These are phyloP conservation scores for Begonia fuchsioides DNA, from an alignment of 306 rosid genomes.

Conservation along the genomic window DNA sequence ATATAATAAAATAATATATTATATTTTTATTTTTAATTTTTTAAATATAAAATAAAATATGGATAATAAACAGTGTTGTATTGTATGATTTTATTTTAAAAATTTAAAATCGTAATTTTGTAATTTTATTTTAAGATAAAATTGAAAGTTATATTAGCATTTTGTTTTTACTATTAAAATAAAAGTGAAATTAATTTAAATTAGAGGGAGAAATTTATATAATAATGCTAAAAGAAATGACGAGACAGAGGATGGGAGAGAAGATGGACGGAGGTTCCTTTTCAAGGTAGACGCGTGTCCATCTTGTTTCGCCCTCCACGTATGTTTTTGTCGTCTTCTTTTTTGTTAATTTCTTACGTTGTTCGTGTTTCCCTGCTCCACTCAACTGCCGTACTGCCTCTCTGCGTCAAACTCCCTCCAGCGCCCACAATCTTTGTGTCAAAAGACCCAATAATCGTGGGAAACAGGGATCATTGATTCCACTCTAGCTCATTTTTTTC, in stretches of 20 bases:
- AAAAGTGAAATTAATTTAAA: too few relatives aligned
- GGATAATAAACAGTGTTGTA: too few relatives aligned
- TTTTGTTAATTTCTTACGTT: not conserved
- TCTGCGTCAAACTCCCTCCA: conserved; percentile 17
- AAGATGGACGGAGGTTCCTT: conserved; percentile 52
- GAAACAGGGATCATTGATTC: conserved; percentile 1
- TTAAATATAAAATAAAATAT: too few relatives aligned
- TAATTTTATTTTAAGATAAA: too few relatives aligned
- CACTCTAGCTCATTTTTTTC: conserved; percentile 26
- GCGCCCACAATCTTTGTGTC: conserved; percentile 13
- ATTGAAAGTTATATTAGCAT: too few relatives aligned
- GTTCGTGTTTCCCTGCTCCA: conserved; percentile 10
- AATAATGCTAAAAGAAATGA: too few relatives aligned
- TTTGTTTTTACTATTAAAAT: too few relatives aligned
- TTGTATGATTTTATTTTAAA: too few relatives aligned
- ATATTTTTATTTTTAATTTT: too few relatives aligned
- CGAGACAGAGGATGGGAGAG: conserved; percentile 10
- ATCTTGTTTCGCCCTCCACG: conserved; percentile 11
- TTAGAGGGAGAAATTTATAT: too few relatives aligned
- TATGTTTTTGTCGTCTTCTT: not conserved
- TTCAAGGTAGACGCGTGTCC: conserved; percentile 46
- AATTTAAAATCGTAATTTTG: too few relatives aligned
- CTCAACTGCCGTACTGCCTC: conserved; percentile 10
- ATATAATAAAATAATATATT: too few relatives aligned
- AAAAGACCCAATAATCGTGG: not conserved